phyloP scores from a whole-genome alignment of 2,329 filamentous ascomycete genomes.

The Sclerotinia trifoliorum region DNA sequence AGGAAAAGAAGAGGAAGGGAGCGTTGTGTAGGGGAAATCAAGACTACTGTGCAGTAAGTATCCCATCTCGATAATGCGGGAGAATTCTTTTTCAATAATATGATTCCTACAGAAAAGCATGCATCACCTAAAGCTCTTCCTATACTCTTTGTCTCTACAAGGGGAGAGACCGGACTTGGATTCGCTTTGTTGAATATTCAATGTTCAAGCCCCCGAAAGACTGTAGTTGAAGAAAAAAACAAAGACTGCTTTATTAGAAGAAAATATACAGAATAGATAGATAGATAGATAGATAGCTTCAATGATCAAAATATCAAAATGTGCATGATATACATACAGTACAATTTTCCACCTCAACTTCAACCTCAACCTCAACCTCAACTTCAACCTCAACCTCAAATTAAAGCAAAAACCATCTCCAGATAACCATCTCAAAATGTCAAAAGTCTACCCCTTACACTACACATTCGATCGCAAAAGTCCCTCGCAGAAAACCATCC shows the following conservation, averaged over 20 bases:
- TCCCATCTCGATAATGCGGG: too few species aligned
- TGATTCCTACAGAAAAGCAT: neutral
- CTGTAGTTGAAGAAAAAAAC: neutral
- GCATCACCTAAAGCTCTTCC: neutral
- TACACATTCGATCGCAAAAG: neutral
- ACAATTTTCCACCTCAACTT: neutral
- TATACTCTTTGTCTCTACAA: neutral
- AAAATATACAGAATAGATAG: neutral
- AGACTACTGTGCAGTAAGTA: too few species aligned
- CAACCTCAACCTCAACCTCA: too few species aligned
- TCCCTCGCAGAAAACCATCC: accelerated
- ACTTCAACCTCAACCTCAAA: neutral
- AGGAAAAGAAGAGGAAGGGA: too few species aligned
- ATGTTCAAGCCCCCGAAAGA: neutral
- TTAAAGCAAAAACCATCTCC: neutral
- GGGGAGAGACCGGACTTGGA: neutral
- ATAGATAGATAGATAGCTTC: neutral
- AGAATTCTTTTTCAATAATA: neutral
- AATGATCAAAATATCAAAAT: neutral
- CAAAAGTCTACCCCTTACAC: neutral
- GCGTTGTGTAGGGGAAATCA: too few species aligned
- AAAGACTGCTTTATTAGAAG: neutral
- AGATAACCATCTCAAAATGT: neutral
- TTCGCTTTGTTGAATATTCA: neutral
- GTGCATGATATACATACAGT: too few species aligned